Percentiles rank a stretch among this genome's conserved stretches.
Conservation (phyloP, 169 alveolate genomes). For the Cardiosporidium cionae region DNA sequence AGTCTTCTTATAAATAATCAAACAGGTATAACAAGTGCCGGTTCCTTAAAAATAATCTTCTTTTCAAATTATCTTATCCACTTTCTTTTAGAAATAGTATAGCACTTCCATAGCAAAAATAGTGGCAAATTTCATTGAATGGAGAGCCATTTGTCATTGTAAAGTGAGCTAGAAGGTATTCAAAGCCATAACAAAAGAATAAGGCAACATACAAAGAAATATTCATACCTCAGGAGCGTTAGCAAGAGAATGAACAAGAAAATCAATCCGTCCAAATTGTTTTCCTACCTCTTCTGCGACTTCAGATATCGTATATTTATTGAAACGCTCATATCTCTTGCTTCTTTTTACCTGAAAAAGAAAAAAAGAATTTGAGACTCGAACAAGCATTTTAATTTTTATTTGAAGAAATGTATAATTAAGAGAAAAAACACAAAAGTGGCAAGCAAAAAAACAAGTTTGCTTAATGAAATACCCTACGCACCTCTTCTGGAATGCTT, state of each 20-base stretch:
- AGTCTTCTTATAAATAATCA: too few species aligned
- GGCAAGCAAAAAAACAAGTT: neutral
- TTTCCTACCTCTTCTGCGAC: conserved; percentile 34
- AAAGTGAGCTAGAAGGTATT: neutral
- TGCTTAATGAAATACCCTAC: neutral
- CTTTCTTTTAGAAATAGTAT: neutral
- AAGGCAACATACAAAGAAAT: too few species aligned
- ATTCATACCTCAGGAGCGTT: conserved; percentile 66
- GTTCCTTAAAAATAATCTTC: too few species aligned
- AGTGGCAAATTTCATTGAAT: neutral
- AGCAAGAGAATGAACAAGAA: conserved; percentile 63
- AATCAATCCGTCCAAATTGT: conserved; percentile 44
- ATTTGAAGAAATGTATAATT: neutral
- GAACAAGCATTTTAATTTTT: neutral
- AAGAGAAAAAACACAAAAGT: neutral
- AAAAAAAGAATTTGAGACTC: neutral
- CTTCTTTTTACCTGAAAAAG: conserved; percentile 34
- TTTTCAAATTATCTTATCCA: too few species aligned
- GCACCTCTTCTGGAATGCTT: conserved; percentile 53
- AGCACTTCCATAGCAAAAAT: neutral
- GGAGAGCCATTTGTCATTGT: neutral
- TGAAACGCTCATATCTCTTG: conserved; percentile 51
- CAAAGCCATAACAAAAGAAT: too few species aligned
- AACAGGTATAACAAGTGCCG: too few species aligned
- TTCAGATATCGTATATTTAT: conserved; percentile 50